Evolutionary conservation across 2,329 filamentous ascomycete species (phyloP).

Genomic region (Rutstroemia sp.): DNA sequence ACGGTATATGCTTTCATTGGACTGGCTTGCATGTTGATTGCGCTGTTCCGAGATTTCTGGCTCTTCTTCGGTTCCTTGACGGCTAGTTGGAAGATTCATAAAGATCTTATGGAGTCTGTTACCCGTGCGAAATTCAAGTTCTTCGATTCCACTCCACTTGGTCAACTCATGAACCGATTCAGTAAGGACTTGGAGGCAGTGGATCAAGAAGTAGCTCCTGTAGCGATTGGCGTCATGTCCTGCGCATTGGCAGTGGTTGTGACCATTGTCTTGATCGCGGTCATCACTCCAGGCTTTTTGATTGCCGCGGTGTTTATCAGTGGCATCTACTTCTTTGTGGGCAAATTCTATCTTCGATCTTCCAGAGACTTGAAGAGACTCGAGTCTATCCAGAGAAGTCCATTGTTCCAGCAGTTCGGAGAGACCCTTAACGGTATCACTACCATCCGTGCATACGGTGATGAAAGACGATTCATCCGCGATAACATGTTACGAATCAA

Average conservation of each 20-base stretch:
- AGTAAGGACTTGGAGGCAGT: constrained; percentile 94
- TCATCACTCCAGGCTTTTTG: constrained; percentile 85
- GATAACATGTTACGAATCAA: constrained; percentile 88
- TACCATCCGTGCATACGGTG: constrained; percentile 93
- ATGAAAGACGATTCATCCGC: constrained; percentile 85
- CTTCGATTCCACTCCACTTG: constrained; percentile 92
- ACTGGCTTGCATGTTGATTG: constrained; percentile 68
- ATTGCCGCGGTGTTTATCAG: constrained; percentile 82
- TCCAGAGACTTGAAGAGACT: constrained; percentile 94
- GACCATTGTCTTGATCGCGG: constrained; percentile 78
- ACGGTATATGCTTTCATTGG: constrained; percentile 76
- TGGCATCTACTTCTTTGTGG: constrained; percentile 72
- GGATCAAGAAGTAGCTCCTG: constrained; percentile 90
- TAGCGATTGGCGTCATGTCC: constrained; percentile 71
- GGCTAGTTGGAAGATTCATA: constrained; percentile 80
- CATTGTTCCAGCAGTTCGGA: constrained; percentile 95
- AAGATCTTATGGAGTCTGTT: constrained; percentile 67
- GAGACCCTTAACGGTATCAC: constrained; percentile 93
- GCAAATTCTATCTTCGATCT: constrained; percentile 80
- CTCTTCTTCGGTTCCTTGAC: constrained; percentile 88
- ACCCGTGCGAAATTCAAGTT: constrained; percentile 93
- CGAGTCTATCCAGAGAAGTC: constrained; percentile 89
- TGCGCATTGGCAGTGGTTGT: constrained; percentile 64
- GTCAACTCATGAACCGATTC: constrained; percentile 96
- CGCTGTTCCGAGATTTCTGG: constrained; percentile 75